Percentiles rank a stretch among this genome's conserved stretches.
These are phyloP conservation scores for Teratosphaeria epicoccoides DNA, from an alignment of 2,329 filamentous ascomycete genomes.

Conservation along the genomic window DNA sequence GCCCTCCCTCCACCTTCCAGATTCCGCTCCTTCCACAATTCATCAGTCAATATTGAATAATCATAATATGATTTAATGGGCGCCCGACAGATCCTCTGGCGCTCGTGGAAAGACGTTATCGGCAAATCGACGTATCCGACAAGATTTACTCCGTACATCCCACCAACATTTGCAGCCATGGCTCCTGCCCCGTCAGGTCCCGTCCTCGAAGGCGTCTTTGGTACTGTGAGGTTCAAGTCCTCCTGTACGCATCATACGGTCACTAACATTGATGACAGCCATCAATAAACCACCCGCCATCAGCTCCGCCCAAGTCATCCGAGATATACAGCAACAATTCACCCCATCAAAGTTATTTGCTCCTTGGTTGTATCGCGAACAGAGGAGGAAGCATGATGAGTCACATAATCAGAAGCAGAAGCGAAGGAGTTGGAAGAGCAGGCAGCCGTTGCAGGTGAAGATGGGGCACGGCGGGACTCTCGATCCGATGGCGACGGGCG, in stretches of 20 bases:
- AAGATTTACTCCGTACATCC: neutral
- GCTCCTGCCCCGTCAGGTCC: conserved; percentile 1
- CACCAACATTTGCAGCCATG: neutral
- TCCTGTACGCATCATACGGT: conserved; percentile 6
- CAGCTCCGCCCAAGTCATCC: conserved; percentile 82
- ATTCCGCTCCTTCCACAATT: neutral
- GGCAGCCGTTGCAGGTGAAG: conserved; percentile 64
- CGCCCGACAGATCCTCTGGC: conserved; percentile 16
- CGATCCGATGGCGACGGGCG: conserved; percentile 85
- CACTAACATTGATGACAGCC: conserved; percentile 42
- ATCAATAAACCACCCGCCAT: conserved; percentile 85
- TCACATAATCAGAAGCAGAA: conserved; percentile 49
- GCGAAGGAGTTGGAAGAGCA: conserved; percentile 38
- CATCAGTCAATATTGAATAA: neutral
- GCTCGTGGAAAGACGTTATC: conserved; percentile 11
- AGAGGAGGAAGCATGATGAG: conserved; percentile 46
- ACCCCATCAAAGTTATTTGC: conserved; percentile 69
- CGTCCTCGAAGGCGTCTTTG: conserved; percentile 48
- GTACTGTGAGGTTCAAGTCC: conserved; percentile 31
- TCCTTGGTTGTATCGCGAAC: conserved; percentile 61
- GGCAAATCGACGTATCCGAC: conserved; percentile 4
- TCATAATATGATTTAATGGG: conserved; percentile 10
- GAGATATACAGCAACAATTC: conserved; percentile 76
- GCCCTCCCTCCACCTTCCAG: neutral
- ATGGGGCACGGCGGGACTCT: conserved; percentile 94